Evolutionary conservation across 116 monocot species (phyloP), one percentile per base, ranked within the genome.

Genomic region (Dioscorea cayenensis): DNA sequence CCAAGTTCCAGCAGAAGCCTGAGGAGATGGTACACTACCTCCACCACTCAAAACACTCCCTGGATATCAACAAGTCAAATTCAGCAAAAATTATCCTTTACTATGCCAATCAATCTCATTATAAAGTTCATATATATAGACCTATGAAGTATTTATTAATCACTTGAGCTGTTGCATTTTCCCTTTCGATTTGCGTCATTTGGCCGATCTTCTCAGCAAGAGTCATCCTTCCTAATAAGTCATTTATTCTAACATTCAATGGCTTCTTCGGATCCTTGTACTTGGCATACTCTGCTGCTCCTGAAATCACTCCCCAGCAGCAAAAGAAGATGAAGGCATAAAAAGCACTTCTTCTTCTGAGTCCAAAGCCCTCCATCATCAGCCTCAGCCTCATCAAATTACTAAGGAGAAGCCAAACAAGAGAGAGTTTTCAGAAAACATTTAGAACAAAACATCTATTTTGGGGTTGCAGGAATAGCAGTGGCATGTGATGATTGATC

Each of bases 11-110:
- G 73, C 81, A 16, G 85, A 66, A 5, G 85, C 85, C 58, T 81
- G 68, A 73, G 76, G 78, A 23, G 58, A 8, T 20, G 89, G 89
- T n/a, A 83, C 85, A 63, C 85, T 85, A 7, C 89, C 89, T 28
- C 89, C 89, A 17, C 85, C 89, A 58, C 89, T 89, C 55, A 89
- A 70, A 20, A 83, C 74, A 49, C 85, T 89, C 14, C 89, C 89
- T 88, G 66, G 2, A 83, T 60, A 22, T 36, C 18, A 28, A n/a
- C 28, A 22, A 25, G 25, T 25, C n/a, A 5, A 13, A 68, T 38
- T 17, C 23, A 27, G 14, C 6, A 48, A 64, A 55, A 35, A 66
- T 29, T 8, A 43, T 43, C 43, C 8, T 12, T 43, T 43, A 10
- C 8, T 10, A 1, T 43, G 43, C 12, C 0, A 43, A 43, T 6